These are phyloP conservation scores for Neurospora sp. DNA, from an alignment of 495 filamentous ascomycete species.

Conservation along the genomic window DNA sequence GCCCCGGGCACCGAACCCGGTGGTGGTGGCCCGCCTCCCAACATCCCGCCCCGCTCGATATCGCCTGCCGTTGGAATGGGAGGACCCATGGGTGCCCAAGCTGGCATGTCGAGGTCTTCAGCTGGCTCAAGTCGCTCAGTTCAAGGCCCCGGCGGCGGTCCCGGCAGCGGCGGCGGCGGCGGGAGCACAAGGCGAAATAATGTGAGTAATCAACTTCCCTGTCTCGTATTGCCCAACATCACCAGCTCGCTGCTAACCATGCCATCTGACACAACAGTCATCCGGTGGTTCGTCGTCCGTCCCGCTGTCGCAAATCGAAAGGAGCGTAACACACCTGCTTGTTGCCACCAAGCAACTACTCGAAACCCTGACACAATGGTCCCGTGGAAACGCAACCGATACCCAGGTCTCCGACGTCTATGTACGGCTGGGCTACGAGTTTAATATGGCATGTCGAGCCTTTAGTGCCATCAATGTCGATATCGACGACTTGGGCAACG, in stretches of 20 bases:
- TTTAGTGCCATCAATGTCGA: constrained; percentile 96
- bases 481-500: constrained; percentile 83
- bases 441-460: constrained; percentile 94
- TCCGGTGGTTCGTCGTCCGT: constrained; percentile 29
- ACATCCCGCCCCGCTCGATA: constrained; percentile 29
- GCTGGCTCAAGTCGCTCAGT: constrained; percentile 23
- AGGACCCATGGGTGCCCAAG: constrained; percentile 7
- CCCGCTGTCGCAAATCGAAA: constrained; percentile 85
- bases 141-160: constrained; percentile 15
- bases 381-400: constrained; percentile 79
- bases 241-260: constrained; percentile 11
- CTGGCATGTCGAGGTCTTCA: constrained; percentile 29
- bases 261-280: constrained; percentile 23
- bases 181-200: constrained; percentile 37
- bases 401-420: constrained; percentile 96
- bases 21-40: constrained; percentile 20
- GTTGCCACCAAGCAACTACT: constrained; percentile 96
- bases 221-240: too few species aligned
- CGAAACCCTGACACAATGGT: constrained; percentile 96
- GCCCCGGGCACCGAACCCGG: constrained; percentile 34
- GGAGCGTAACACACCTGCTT: constrained; percentile 93
- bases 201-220: constrained; percentile 31
- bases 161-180: constrained; percentile 11
- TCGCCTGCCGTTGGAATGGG: constrained; percentile 26
- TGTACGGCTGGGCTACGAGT: constrained; percentile 93